phyloP scores from a whole-genome alignment of 805 yeast genomes.

The Candida anglica region DNA sequence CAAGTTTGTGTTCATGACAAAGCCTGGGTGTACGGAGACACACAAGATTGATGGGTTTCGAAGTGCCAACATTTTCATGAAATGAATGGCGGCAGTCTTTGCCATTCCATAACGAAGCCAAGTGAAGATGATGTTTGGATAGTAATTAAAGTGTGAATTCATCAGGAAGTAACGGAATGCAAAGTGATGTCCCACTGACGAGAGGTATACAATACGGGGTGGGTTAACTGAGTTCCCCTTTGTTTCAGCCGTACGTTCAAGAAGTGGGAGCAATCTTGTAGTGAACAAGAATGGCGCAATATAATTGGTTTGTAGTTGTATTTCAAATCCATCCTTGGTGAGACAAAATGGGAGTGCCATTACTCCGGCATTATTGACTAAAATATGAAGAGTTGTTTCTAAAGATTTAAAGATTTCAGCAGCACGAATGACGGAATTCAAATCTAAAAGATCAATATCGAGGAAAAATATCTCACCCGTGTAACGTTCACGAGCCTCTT shows the following conservation, averaged over 20 bases:
- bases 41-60: slow-evolving; percentile 64
- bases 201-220: slow-evolving; percentile 59
- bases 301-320: slow-evolving; percentile 77
- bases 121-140: slow-evolving; percentile 67
- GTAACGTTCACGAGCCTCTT: slow-evolving; percentile 15
- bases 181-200: slow-evolving; percentile 63
- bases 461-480: slow-evolving; percentile 34
- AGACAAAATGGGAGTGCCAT: slow-evolving; percentile 68
- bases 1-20: slow-evolving; percentile 76
- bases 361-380: slow-evolving; percentile 77
- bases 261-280: slow-evolving; percentile 50
- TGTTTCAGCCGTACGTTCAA: slow-evolving; percentile 36
- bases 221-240: slow-evolving; percentile 12
- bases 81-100: slow-evolving; percentile 75
- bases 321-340: slow-evolving; percentile 70
- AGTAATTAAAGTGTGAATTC: slow-evolving; percentile 46
- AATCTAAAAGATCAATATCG: slow-evolving; percentile 32
- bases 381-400: slow-evolving; percentile 53
- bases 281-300: slow-evolving; percentile 72
- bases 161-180: slow-evolving; percentile 46
- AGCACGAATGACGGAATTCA: slow-evolving; percentile 38
- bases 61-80: slow-evolving; percentile 58
- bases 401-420: slow-evolving; percentile 39
- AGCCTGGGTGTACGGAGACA: slow-evolving; percentile 76
- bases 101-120: slow-evolving; percentile 78